phyloP scores from a whole-genome alignment of 805 yeast species.

The Myxozyma melibiosi region DNA sequence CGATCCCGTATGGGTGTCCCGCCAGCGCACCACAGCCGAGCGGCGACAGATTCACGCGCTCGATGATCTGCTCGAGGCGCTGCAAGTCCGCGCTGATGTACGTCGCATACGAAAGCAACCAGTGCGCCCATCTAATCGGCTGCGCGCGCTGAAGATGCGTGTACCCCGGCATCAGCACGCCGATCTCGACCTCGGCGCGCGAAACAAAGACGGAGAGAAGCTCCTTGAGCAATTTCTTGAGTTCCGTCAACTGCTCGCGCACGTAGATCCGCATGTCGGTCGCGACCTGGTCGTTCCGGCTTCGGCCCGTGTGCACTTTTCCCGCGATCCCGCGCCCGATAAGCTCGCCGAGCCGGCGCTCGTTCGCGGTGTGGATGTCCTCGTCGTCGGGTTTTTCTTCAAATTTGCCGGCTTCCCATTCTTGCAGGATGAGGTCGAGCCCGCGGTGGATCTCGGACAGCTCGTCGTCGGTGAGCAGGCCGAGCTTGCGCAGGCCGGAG shows the following conservation, averaged over 20 bases:
- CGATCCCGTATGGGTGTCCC: slow-evolving; percentile 99
- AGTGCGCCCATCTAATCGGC: slow-evolving; percentile 99
- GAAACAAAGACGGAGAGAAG: slow-evolving; percentile 54
- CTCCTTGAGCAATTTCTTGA: slow-evolving; percentile 58
- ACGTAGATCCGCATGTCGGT: slow-evolving; percentile 98
- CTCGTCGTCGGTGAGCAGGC: slow-evolving; percentile 72
- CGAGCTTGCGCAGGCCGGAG: slow-evolving; percentile 76
- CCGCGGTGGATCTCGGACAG: slow-evolving; percentile 82
- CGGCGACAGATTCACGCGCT: slow-evolving; percentile 84
- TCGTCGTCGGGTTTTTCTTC: slow-evolving; percentile 88
- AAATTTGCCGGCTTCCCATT: slow-evolving; percentile 75
- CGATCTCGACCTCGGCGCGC: slow-evolving; percentile 85
- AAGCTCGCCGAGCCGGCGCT: slow-evolving; percentile 93
- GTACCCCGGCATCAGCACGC: slow-evolving; percentile 96
- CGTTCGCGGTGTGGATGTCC: slow-evolving; percentile 98
- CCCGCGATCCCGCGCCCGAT: slow-evolving; percentile 95
- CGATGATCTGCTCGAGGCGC: slow-evolving; percentile 76
- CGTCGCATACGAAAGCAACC: slow-evolving; percentile 93
- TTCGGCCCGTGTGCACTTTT: slow-evolving; percentile 98
- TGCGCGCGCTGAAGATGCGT: slow-evolving; percentile 98
- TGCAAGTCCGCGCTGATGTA: slow-evolving; percentile 89
- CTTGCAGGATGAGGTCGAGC: slow-evolving; percentile 65
- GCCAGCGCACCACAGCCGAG: slow-evolving; percentile 98
- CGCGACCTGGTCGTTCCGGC: slow-evolving; percentile 98
- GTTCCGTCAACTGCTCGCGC: slow-evolving; percentile 67